These are phyloP conservation scores for Talaromyces proteolyticus DNA, from an alignment of 495 filamentous ascomycete genomes.

Conservation along the genomic window DNA sequence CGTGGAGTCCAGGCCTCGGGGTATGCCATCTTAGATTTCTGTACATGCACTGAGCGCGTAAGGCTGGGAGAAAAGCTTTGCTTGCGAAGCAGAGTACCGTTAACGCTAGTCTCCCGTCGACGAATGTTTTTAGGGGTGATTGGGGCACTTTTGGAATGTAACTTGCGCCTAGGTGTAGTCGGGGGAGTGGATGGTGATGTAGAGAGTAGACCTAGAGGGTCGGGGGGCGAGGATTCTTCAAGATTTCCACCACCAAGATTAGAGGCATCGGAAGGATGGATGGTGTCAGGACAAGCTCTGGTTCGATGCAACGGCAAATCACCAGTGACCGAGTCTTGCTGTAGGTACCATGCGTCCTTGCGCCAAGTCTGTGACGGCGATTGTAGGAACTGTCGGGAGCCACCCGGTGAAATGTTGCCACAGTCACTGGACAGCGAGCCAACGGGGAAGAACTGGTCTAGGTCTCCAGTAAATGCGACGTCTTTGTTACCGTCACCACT, in stretches of 20 bases:
- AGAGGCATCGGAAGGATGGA: slow-evolving; percentile 33
- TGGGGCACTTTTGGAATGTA: slow-evolving; percentile 24
- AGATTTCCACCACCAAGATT: slow-evolving; percentile 25
- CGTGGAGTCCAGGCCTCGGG: slow-evolving; percentile 35
- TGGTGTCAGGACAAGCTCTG: slow-evolving; percentile 32
- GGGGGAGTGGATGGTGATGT: slow-evolving; percentile 39
- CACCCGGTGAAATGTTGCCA: slow-evolving; percentile 37
- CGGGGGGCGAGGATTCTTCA: slow-evolving; percentile 24
- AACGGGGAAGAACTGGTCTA: slow-evolving; percentile 38
- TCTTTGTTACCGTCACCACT: slow-evolving; percentile 36
- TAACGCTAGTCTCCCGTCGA: slow-evolving; percentile 32
- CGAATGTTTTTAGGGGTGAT: slow-evolving; percentile 36
- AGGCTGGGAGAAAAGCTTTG: slow-evolving; percentile 39
- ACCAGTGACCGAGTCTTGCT: slow-evolving; percentile 23
- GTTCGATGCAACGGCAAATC: slow-evolving; percentile 15
- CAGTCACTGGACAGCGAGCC: slow-evolving; percentile 38
- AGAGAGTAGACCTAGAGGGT: slow-evolving; percentile 14
- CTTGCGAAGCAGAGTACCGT: slow-evolving; percentile 30
- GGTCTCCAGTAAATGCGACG: slow-evolving; percentile 34
- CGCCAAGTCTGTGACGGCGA: slow-evolving; percentile 35
- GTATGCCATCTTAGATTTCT: slow-evolving; percentile 38
- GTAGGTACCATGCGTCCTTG: slow-evolving; percentile 28
- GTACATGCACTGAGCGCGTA: slow-evolving; percentile 31
- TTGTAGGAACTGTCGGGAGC: slow-evolving; percentile 30
- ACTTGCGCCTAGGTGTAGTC: slow-evolving; percentile 32